A percentile compares a stretch with the other conserved stretches of the same genome.
phyloP scores from a whole-genome alignment of 441 rosid species.

The Sinapis alba region DNA sequence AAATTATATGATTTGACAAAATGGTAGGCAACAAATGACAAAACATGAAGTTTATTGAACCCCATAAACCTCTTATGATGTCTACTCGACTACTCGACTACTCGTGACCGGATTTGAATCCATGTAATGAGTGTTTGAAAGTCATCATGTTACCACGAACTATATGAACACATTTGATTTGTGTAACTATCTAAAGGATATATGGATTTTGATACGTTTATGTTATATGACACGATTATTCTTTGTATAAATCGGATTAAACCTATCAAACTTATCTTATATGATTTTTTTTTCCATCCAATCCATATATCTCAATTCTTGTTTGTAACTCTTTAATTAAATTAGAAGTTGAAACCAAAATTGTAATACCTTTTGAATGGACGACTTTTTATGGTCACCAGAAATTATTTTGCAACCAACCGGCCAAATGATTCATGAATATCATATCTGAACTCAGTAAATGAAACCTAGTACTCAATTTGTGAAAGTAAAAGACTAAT shows the following conservation, averaged over 20 bases:
- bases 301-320: background rate
- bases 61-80: conserved; percentile 3
- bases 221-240: background rate
- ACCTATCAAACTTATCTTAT: background rate
- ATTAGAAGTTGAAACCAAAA: background rate
- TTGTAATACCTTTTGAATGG: background rate
- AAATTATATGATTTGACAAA: background rate
- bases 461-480: conserved; percentile 24
- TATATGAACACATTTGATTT: background rate
- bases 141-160: background rate
- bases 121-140: background rate
- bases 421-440: conserved; percentile 9
- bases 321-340: background rate
- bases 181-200: background rate
- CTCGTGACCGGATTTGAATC: background rate
- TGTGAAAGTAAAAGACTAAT: conserved; percentile 15
- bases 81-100: too few relatives aligned
- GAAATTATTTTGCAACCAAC: conserved; percentile 31
- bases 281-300: background rate
- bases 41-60: background rate
- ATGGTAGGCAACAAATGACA: background rate
- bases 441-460: background rate
- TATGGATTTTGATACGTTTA: background rate
- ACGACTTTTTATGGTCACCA: background rate
- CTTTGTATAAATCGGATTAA: background rate